Evolutionary conservation across 371 early-diverging fungal genomes (phyloP), one percentile per base, ranked within the genome.

Genomic region (Aphelidium insulamus): DNA sequence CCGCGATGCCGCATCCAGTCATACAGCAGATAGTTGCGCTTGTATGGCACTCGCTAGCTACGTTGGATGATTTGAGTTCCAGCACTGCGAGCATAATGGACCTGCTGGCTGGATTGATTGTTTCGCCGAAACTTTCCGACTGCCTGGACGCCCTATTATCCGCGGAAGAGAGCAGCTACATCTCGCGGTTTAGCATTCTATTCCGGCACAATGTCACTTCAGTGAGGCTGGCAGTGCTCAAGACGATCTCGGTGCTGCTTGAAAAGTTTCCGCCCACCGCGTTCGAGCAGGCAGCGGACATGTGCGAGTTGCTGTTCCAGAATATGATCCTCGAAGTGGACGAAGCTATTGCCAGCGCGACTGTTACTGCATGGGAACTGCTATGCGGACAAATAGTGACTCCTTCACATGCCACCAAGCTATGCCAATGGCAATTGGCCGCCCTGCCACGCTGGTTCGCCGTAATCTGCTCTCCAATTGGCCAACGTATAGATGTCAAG

Each of bases 41-140:
- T 6, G 59, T 90, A 2, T 88, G 86, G 85, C 70, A 76, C 30
- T 81, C 78, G 40, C 48, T 94, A 25, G 31, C 41, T 32, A 54
- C 55, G 25, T 42, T 62, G 38, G 92, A 91, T 39, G 92, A 91
- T 45, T 52, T 91, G 43, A 80, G 87, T 1, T 74, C 90, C 0
- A 85, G 90, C 0, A 90, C 85, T 0, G 79, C 77, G 0, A 74
- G 75, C 21, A 79, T 91, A 8, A 85, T 91, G 88, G 87, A 83
- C 34, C 59, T 94, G 23, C 62, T 88, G 33, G 79, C 90, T 0
- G 66, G 75, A 30, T 59, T 94, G 43, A 69, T 84, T 45, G 63
- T 57, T 17, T 66, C 57, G 23, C 59, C 59, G 8, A 55, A 50
- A 15, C 70, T 72, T 0, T 58, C 71, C 44, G 62, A 68, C 36